Conservation (phyloP, 345 rosid genomes). For the Lepidium didymum region DNA sequence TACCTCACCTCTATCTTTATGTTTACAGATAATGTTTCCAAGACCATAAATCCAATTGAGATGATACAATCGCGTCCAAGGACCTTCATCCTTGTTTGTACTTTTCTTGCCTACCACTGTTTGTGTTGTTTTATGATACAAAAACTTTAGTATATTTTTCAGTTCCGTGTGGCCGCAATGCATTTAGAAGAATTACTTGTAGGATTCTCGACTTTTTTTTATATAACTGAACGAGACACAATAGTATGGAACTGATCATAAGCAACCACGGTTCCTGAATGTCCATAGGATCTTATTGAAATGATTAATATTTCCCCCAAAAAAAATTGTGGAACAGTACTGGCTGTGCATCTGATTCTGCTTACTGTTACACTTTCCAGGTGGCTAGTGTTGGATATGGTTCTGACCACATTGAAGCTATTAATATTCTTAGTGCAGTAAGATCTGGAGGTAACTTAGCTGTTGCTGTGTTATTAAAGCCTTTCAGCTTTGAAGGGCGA, state of each 20-base stretch:
- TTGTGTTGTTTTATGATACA: neutral
- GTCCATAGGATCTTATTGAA: neutral
- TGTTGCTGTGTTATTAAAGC: constrained; percentile 64
- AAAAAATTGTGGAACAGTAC: neutral
- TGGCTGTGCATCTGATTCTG: constrained; percentile 9
- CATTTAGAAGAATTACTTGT: neutral
- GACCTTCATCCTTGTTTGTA: constrained; percentile 96
- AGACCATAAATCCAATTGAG: constrained; percentile 36
- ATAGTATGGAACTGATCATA: neutral
- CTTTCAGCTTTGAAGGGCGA: constrained; percentile 92
- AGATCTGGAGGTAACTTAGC: constrained; percentile 51
- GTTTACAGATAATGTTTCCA: constrained; percentile 42
- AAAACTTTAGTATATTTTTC: neutral
- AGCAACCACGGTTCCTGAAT: neutral
- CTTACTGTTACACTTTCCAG: constrained; percentile 29
- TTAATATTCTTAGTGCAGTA: constrained; percentile 52
- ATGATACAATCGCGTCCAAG: constrained; percentile 46
- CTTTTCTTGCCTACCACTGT: constrained; percentile 46
- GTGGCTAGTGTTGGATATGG: constrained; percentile 85
- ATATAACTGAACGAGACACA: neutral
- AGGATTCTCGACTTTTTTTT: neutral
- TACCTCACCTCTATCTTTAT: neutral
- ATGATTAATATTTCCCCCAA: too few relatives aligned
- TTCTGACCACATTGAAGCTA: constrained; percentile 46
- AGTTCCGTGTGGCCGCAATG: neutral